These are phyloP conservation scores for Colletotrichum filicis DNA, from an alignment of 2,329 filamentous ascomycete genomes.

Conservation along the genomic window DNA sequence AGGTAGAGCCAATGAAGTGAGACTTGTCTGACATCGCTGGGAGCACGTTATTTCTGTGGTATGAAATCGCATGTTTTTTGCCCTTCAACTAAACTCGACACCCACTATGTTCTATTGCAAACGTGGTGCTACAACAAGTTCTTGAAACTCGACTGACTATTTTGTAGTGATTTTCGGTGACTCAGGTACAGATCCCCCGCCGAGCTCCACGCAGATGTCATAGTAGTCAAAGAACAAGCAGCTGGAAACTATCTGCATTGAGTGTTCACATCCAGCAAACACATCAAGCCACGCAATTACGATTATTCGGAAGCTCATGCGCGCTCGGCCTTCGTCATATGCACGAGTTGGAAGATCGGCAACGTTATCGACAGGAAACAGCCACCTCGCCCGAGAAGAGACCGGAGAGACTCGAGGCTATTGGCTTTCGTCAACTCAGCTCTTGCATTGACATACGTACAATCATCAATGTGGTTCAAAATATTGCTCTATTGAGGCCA, in stretches of 20 bases:
- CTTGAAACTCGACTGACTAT: not conserved
- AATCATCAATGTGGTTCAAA: too few species aligned
- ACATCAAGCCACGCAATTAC: not conserved
- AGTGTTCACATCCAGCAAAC: not conserved
- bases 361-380: not conserved
- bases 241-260: not conserved
- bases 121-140: not conserved
- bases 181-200: not conserved
- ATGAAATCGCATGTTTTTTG: not conserved
- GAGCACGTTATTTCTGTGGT: not conserved
- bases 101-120: not conserved
- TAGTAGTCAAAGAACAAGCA: not conserved
- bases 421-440: not conserved
- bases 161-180: not conserved
- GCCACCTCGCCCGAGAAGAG: not conserved
- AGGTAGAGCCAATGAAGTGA: not conserved
- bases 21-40: not conserved
- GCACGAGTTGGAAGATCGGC: not conserved
- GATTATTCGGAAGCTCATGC: not conserved
- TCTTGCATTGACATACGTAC: too few species aligned
- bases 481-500: too few species aligned
- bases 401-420: not conserved
- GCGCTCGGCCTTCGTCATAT: not conserved
- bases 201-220: not conserved
- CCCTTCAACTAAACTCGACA: not conserved